These are phyloP conservation scores for Botrytis deweyae DNA, from an alignment of 2,329 filamentous ascomycete genomes.

Conservation along the genomic window DNA sequence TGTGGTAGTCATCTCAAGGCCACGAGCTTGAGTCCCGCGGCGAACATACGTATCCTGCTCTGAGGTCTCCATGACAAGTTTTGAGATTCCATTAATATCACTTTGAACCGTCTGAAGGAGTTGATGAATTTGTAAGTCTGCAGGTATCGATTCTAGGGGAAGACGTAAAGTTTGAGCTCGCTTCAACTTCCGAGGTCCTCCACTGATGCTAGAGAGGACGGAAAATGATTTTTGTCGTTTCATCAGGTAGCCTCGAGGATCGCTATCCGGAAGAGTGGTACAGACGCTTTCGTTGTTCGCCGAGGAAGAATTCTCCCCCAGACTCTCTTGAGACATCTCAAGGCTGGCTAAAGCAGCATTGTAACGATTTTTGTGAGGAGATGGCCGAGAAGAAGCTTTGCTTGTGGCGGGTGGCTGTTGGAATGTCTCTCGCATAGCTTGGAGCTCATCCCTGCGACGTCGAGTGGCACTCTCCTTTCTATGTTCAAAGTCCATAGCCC, in stretches of 20 bases:
- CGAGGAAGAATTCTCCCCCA: background rate
- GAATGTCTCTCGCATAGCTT: slow-evolving; percentile 23
- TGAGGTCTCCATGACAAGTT: slow-evolving; percentile 14
- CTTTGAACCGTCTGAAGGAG: slow-evolving; percentile 27
- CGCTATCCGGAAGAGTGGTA: slow-evolving; percentile 33
- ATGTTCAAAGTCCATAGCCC: slow-evolving; percentile 39
- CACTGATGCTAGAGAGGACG: slow-evolving; percentile 20
- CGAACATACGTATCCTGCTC: slow-evolving; percentile 31
- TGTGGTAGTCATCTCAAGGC: slow-evolving; percentile 24
- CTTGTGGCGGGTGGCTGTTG: background rate
- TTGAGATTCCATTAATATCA: slow-evolving; percentile 23
- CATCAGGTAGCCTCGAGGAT: slow-evolving; percentile 39
- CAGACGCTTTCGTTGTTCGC: slow-evolving; percentile 24
- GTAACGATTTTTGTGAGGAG: slow-evolving; percentile 38
- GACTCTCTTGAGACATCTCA: slow-evolving; percentile 20
- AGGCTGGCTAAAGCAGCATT: slow-evolving; percentile 34
- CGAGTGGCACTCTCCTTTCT: slow-evolving; percentile 37
- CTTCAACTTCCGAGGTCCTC: slow-evolving; percentile 27
- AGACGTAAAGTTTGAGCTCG: slow-evolving; percentile 35
- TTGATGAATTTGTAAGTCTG: slow-evolving; percentile 28
- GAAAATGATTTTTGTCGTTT: slow-evolving; percentile 33
- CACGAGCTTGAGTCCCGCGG: slow-evolving; percentile 25
- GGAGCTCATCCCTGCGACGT: slow-evolving; percentile 34
- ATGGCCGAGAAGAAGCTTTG: slow-evolving; percentile 21
- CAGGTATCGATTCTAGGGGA: slow-evolving; percentile 35